Evolutionary conservation across 768 basidiomycete species (phyloP), one percentile per base, ranked within the genome.

Genomic region (Leccinum boreale): DNA sequence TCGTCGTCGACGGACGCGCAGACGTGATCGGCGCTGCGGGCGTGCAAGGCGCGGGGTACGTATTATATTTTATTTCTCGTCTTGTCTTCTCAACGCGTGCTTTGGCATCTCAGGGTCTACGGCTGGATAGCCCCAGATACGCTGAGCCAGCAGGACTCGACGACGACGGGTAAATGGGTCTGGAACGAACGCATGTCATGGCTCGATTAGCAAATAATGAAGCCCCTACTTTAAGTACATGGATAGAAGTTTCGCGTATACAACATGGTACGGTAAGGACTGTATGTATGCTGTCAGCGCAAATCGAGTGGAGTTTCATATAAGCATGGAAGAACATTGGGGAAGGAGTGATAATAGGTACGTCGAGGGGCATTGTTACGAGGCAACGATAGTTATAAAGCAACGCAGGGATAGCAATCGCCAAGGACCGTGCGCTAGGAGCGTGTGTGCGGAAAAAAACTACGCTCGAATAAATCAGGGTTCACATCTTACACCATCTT

Each of bases 31-130:
- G 89, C 5, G 85, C 89, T 11, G 89, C 81, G n/a, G 92, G 88
- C 1, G 74, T 92, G 19, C 70, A 81, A 12, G 92, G 83, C 15
- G 87, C 91, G 58, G 93, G 93, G 90, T 91, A 72, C 68, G 85
- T 70, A 46, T 33, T 8, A 5, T 11, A 5, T 19, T 4, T 29
- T 14, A 0, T 26, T 17, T 17, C 31, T 4, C 17, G 5, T 8
- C 29, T 15, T 3, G 0, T 15, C 15, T 23, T n/a, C 21, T 53
- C 10, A 33, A 6, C 28, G 3, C 15, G 3, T n/a, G 5, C 23
- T 73, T 24, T 14, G 17, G 8, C 12, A 4, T 10, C 2, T 19
- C 21, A 69, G 67, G 2, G 60, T 70, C n/a, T 69, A 69, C 5
- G 60, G 66, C 21, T 63, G 68, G 61, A 36, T 39, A 10, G 48